A percentile compares a stretch with the other conserved stretches of the same genome.
phyloP scores from a whole-genome alignment of 768 basidiomycete species.

The Kwoniella mangroviensis region DNA sequence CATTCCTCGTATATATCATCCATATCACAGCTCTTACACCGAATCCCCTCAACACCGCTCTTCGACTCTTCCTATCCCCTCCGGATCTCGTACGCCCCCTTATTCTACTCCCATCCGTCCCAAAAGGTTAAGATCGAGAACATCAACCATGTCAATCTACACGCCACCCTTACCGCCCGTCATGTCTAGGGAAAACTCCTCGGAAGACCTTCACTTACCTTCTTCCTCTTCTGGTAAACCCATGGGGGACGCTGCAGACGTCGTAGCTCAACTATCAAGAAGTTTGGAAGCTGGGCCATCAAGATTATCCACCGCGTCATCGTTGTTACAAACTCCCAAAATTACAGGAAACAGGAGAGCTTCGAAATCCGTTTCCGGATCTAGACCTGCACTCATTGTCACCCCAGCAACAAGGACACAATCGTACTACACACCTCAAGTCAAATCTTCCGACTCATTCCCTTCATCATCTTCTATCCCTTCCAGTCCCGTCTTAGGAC shows the following conservation, averaged over 20 bases:
- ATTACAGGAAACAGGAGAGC: slow-evolving; percentile 22
- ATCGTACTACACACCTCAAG: slow-evolving; percentile 28
- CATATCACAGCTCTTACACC: neutral
- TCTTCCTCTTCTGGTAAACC: slow-evolving; percentile 1
- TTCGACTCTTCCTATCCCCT: slow-evolving; percentile 9
- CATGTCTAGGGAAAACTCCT: slow-evolving; percentile 51
- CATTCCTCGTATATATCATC: neutral
- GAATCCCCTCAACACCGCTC: slow-evolving; percentile 13
- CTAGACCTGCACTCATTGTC: slow-evolving; percentile 21
- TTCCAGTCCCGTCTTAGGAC: slow-evolving; percentile 2
- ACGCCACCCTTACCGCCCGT: slow-evolving; percentile 39
- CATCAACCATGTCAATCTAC: slow-evolving; percentile 37
- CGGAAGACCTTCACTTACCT: slow-evolving; percentile 25
- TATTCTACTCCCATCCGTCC: slow-evolving; percentile 12
- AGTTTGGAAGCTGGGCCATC: slow-evolving; percentile 30
- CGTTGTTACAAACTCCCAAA: neutral
- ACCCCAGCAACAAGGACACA: slow-evolving; percentile 20
- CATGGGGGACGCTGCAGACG: slow-evolving; percentile 13
- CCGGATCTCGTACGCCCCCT: slow-evolving; percentile 2
- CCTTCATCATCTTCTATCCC: slow-evolving; percentile 6
- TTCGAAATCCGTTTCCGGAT: slow-evolving; percentile 37
- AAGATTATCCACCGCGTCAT: neutral
- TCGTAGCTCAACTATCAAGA: slow-evolving; percentile 18
- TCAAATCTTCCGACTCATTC: slow-evolving; percentile 11
- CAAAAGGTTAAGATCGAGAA: slow-evolving; percentile 29